Evolutionary conservation across 2,329 filamentous ascomycete species (phyloP).

Genomic region (Clarireedia homoeocarpa): DNA sequence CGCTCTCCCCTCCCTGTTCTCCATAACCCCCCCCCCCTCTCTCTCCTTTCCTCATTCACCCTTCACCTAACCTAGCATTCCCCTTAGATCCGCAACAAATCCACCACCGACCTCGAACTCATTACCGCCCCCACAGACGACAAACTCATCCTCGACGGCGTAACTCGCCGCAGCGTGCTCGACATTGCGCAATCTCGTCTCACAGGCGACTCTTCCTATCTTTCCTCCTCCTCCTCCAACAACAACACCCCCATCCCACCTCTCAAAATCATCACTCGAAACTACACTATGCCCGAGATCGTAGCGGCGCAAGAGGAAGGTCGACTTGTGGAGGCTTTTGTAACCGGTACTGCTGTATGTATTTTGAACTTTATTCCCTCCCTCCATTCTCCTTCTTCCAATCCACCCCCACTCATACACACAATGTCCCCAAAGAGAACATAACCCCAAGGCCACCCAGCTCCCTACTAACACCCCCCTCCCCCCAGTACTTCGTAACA

Average conservation of each 20-base stretch:
- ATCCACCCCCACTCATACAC: no score
- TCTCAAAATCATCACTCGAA: conserved; percentile 68
- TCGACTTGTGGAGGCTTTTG: conserved; percentile 74
- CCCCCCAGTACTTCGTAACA: conserved; percentile 57
- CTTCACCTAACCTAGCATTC: background rate
- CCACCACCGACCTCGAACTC: background rate
- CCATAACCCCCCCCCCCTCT: background rate
- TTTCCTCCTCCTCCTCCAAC: background rate
- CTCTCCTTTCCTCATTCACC: background rate
- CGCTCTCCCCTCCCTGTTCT: background rate
- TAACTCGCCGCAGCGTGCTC: conserved; percentile 72
- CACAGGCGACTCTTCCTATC: conserved; percentile 28
- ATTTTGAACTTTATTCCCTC: background rate
- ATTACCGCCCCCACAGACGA: conserved; percentile 72
- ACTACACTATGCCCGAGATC: conserved; percentile 74
- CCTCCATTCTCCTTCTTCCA: background rate
- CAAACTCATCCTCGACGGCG: conserved; percentile 76
- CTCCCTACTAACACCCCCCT: background rate
- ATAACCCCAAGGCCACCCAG: background rate
- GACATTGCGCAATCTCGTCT: conserved; percentile 63
- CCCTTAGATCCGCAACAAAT: background rate
- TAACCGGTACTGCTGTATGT: conserved; percentile 75
- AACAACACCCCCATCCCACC: conserved; percentile 31
- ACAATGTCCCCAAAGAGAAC: background rate
- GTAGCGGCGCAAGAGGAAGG: conserved; percentile 65